phyloP scores from a whole-genome alignment of 1,284 basidiomycete species.

The Fomitopsis palustris region DNA sequence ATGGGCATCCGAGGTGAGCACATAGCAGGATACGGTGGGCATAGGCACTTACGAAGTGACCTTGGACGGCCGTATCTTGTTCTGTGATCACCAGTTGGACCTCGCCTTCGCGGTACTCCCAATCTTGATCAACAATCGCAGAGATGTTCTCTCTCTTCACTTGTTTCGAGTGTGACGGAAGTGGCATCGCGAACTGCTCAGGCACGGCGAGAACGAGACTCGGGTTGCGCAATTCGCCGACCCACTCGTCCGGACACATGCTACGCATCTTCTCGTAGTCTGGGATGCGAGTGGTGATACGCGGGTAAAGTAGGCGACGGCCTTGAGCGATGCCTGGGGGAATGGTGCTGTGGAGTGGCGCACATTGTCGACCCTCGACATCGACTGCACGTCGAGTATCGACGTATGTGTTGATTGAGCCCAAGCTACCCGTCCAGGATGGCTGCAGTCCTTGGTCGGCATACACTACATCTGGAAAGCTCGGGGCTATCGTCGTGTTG shows the following conservation, averaged over 20 bases:
- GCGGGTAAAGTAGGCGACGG: neutral
- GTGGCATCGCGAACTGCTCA: neutral
- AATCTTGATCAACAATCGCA: neutral
- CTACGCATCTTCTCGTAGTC: neutral
- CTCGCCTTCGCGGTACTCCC: neutral
- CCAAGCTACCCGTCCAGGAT: neutral
- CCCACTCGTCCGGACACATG: neutral
- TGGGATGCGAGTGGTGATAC: neutral
- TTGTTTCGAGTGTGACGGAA: neutral
- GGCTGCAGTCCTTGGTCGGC: too few relatives aligned
- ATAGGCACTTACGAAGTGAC: neutral
- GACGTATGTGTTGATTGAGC: neutral
- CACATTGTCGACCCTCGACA: neutral
- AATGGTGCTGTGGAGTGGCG: neutral
- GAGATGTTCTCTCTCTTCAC: neutral
- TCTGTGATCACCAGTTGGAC: neutral
- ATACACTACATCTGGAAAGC: too few relatives aligned
- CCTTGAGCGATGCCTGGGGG: neutral
- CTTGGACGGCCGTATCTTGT: neutral
- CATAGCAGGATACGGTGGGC: neutral
- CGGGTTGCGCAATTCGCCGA: neutral
- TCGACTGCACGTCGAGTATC: neutral
- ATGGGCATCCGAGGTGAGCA: neutral
- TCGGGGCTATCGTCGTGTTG: too few relatives aligned
- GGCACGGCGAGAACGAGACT: neutral